Conservation (phyloP, 495 filamentous ascomycete genomes). For the Neurospora sp. region DNA sequence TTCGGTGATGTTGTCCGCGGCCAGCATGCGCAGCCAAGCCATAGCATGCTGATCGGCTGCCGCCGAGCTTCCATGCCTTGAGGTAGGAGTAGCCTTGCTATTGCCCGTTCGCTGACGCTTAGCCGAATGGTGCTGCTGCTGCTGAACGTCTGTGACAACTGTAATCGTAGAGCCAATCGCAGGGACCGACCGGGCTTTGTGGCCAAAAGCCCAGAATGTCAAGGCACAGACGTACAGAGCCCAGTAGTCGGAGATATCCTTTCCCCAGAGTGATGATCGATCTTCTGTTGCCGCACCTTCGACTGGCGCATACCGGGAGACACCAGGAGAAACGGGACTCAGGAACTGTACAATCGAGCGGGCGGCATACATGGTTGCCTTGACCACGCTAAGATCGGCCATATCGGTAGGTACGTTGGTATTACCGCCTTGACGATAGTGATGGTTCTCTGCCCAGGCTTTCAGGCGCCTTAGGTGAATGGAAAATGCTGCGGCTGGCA, state of each 20-base stretch:
- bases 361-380: slow-evolving; percentile 23
- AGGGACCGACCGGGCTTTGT: slow-evolving; percentile 13
- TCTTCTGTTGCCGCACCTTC: neutral
- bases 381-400: slow-evolving; percentile 4
- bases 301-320: neutral
- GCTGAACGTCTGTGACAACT: slow-evolving; percentile 56
- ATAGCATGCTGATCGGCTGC: slow-evolving; percentile 35
- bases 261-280: slow-evolving; percentile 8
- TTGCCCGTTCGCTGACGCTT: slow-evolving; percentile 45
- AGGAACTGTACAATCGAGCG: slow-evolving; percentile 22
- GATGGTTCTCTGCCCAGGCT: slow-evolving; percentile 21
- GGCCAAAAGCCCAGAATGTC: slow-evolving; percentile 36
- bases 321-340: neutral
- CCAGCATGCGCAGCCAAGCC: slow-evolving; percentile 54
- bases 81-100: slow-evolving; percentile 58
- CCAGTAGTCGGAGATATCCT: slow-evolving; percentile 39
- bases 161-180: slow-evolving; percentile 17
- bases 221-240: slow-evolving; percentile 37
- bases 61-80: slow-evolving; percentile 16
- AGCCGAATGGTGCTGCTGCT: slow-evolving; percentile 1
- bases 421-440: slow-evolving; percentile 1
- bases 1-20: slow-evolving; percentile 35
- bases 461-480: slow-evolving; percentile 30
- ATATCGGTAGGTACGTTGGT: neutral
- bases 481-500: slow-evolving; percentile 22